Percentiles rank a stretch among this genome's conserved stretches.
Conservation (phyloP, 2,329 filamentous ascomycete species). For the Pseudogymnoascus sp. region DNA sequence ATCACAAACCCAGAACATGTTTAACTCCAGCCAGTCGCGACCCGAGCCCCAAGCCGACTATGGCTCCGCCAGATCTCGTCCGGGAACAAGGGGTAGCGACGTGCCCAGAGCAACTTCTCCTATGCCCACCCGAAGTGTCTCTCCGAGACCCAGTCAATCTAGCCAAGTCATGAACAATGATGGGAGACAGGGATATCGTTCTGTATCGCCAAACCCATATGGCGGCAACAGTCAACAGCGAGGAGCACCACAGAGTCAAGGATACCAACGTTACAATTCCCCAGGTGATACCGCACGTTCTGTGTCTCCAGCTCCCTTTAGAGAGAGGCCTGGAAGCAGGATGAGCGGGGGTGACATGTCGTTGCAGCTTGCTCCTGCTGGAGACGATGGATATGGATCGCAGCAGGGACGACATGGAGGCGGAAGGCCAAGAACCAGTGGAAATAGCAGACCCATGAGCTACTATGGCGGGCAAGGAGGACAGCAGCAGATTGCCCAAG, state of each 20-base stretch:
- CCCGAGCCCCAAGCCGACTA: conserved; percentile 23
- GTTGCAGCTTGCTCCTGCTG: conserved; percentile 51
- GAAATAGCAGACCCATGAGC: conserved; percentile 40
- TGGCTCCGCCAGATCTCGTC: conserved; percentile 40
- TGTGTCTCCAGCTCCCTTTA: conserved; percentile 35
- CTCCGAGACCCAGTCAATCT: conserved; percentile 45
- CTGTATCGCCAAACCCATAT: conserved; percentile 58
- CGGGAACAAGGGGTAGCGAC: conserved; percentile 50
- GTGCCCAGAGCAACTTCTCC: conserved; percentile 58
- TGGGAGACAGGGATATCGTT: conserved; percentile 36
- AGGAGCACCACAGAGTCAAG: conserved; percentile 31
- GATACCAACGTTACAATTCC: conserved; percentile 43
- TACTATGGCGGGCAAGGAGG: conserved; percentile 39
- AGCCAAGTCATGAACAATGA: conserved; percentile 35
- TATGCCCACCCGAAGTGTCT: conserved; percentile 53
- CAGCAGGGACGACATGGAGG: conserved; percentile 39
- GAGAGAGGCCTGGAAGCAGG: conserved; percentile 43
- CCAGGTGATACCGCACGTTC: conserved; percentile 36
- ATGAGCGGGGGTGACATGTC: conserved; percentile 52
- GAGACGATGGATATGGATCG: conserved; percentile 51
- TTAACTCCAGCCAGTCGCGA: conserved; percentile 34
- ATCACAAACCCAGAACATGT: conserved; percentile 73
- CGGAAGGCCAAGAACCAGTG: conserved; percentile 41
- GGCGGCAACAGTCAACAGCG: conserved; percentile 26
- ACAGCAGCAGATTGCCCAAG: conserved; percentile 15